A percentile compares a stretch with the other conserved stretches of the same genome.
Evolutionary conservation across 2,329 filamentous ascomycete genomes (phyloP).

Genomic region (Orbilia quercus): DNA sequence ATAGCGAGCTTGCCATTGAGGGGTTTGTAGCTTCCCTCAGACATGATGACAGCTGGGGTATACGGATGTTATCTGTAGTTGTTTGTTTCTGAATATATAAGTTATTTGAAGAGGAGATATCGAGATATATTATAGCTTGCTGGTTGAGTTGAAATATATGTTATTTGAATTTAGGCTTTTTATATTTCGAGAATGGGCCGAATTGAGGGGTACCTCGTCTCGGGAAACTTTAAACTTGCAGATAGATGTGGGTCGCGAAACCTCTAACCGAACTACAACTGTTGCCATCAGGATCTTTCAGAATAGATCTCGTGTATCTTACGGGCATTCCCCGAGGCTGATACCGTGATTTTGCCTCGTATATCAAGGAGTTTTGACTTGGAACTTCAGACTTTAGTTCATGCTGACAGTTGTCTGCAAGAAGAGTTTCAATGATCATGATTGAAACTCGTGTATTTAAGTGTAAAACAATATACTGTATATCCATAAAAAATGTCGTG

Average conservation of each 20-base stretch:
- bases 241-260: slow-evolving; percentile 12
- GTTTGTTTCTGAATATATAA: not conserved
- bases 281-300: not conserved
- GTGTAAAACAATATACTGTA: too few species aligned
- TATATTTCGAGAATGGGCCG: slow-evolving; percentile 13
- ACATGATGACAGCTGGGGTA: slow-evolving; percentile 9
- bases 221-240: slow-evolving; percentile 34
- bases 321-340: slow-evolving; percentile 21
- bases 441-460: too few species aligned
- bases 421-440: too few species aligned
- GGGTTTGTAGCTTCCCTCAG: slow-evolving; percentile 53
- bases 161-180: slow-evolving; percentile 23
- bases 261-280: slow-evolving; percentile 12
- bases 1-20: slow-evolving; percentile 82
- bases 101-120: not conserved
- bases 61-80: not conserved
- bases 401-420: too few species aligned
- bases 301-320: not conserved
- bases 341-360: slow-evolving; percentile 25
- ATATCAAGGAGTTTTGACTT: not conserved
- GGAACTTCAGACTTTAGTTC: too few species aligned
- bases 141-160: not conserved
- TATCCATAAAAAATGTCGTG: too few species aligned
- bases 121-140: not conserved
- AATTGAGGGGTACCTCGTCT: slow-evolving; percentile 45